Evolutionary conservation across 768 basidiomycete species (phyloP), one percentile per base, ranked within the genome.

Genomic region (Hebeloma cylindrosporum): DNA sequence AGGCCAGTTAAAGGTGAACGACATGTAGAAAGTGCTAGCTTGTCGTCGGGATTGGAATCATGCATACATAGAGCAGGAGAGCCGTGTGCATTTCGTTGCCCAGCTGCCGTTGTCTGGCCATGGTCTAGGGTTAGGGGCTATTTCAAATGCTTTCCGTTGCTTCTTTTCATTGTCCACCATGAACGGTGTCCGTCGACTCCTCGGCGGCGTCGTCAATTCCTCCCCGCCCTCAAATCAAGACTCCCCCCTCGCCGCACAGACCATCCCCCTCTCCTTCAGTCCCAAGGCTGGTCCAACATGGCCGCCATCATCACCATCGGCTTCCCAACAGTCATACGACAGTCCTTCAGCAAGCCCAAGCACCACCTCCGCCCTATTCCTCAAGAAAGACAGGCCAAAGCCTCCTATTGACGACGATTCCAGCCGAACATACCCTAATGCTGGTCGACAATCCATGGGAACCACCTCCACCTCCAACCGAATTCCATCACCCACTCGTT

Each of bases 1-100:
- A 43, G 95, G 94, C 88, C 92, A 97, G 74, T 93, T 79, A 70
- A 99, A 99, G 45, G 85, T 83, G 67, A 92, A 92, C 56, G 87
- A 88, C 88, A 89, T 89, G 36, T 42, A 52, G 27, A 45, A 28
- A 40, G 49, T 28, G 17, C n/a, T n/a, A 22, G 38, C n/a, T n/a
- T n/a, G n/a, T n/a, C n/a, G n/a, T n/a, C n/a, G n/a, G n/a, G n/a
- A n/a, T n/a, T n/a, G n/a, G n/a, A n/a, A n/a, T n/a, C n/a, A n/a
- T n/a, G n/a, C n/a, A n/a, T n/a, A n/a, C n/a, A n/a, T n/a, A n/a
- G n/a, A n/a, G n/a, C n/a, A n/a, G n/a, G n/a, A n/a, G n/a, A n/a
- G n/a, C n/a, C n/a, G n/a, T n/a, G n/a, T n/a, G n/a, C n/a, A n/a
- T n/a, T n/a, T n/a, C n/a, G n/a, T n/a, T n/a, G n/a, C n/a, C n/a